These are phyloP conservation scores for Nitzschia putrida DNA, from an alignment of 108 stramenopile species.

Conservation along the genomic window DNA sequence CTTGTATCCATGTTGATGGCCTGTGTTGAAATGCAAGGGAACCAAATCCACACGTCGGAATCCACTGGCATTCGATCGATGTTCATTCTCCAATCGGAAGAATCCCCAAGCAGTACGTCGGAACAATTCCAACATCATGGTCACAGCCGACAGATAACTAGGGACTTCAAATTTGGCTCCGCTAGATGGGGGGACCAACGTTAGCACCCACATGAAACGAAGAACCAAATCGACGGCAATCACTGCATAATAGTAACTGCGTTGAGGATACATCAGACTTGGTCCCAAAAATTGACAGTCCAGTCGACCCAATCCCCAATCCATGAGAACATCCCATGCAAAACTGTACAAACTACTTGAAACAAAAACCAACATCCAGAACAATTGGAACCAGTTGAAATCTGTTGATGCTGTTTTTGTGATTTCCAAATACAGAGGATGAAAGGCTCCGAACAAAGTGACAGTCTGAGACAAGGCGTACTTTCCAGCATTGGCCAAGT, in stretches of 20 bases:
- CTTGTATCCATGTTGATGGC: conserved; percentile 73
- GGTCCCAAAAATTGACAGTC: conserved; percentile 78
- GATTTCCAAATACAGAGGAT: conserved; percentile 77
- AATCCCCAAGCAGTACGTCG: conserved; percentile 91
- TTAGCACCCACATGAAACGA: conserved; percentile 89
- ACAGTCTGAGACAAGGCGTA: conserved; percentile 90
- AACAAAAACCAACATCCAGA: conserved; percentile 84
- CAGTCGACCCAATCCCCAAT: conserved; percentile 82
- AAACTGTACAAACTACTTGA: conserved; percentile 82
- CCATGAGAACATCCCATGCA: conserved; percentile 92
- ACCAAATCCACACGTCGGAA: conserved; percentile 86
- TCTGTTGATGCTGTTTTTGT: conserved; percentile 11
- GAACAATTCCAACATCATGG: conserved; percentile 80
- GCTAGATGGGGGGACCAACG: conserved; percentile 75
- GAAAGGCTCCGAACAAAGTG: conserved; percentile 89
- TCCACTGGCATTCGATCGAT: conserved; percentile 75
- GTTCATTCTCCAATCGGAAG: conserved; percentile 90
- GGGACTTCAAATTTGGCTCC: conserved; percentile 86
- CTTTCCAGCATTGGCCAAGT: conserved; percentile 88
- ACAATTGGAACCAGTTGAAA: conserved; percentile 58
- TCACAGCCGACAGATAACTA: conserved; percentile 71
- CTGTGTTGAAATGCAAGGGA: conserved; percentile 88
- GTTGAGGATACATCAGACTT: conserved; percentile 81
- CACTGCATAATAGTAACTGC: conserved; percentile 64
- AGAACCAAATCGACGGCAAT: conserved; percentile 70